Base-by-base conservation (phyloP, 225 moss, liverwort and hornwort genomes). In the Pseudoscleropodium purum region DNA sequence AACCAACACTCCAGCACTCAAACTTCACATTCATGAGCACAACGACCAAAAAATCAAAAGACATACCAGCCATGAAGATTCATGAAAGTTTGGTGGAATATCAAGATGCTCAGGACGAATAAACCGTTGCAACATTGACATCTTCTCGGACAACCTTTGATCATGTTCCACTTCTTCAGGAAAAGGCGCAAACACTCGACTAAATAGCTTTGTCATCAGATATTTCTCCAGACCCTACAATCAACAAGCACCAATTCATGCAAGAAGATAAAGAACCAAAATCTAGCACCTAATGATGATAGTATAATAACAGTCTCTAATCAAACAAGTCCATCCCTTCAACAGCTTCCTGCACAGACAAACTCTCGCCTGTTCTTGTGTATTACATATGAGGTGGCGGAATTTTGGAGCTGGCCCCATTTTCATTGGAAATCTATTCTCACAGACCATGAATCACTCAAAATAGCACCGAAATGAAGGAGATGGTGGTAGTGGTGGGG, bases 51-150 rank as follows among this genome's bases (percentile, higher is more conserved):
- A 72, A 89, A 75, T 52, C 54, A 60, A 81, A 81, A 20, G 59
- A 81, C 93, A 86, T 96, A 97, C 99, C 90, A 97, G 93, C 99
- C 96, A 99, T 86, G 99, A 97, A 9, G 96, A 91, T 92, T 99
- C 97, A 69, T 97, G 93, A 68, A 95, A 95, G 82, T 89, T 95
- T 88, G 97, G 92, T 29, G 95, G 95, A 87, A 99, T 99, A 88
- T 99, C 99, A 77, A 99, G 96, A 92, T 97, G 97, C 91, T 97
- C 97, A 64, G 97, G 97, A 69, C 97, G 95, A 92, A 99, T 95
- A 73, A 97, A 99, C 74, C 94, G 91, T 90, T 95, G 99, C 92
- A 99, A 84, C 81, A 94, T 91, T 84, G 93, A 86, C 93, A 99
- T 99, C 92, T 96, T 99, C 83, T 97, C 99, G 54, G 96, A 95